Evolutionary conservation across 2,329 filamentous ascomycete genomes (phyloP).

Genomic region (Stemphylium lycopersici): DNA sequence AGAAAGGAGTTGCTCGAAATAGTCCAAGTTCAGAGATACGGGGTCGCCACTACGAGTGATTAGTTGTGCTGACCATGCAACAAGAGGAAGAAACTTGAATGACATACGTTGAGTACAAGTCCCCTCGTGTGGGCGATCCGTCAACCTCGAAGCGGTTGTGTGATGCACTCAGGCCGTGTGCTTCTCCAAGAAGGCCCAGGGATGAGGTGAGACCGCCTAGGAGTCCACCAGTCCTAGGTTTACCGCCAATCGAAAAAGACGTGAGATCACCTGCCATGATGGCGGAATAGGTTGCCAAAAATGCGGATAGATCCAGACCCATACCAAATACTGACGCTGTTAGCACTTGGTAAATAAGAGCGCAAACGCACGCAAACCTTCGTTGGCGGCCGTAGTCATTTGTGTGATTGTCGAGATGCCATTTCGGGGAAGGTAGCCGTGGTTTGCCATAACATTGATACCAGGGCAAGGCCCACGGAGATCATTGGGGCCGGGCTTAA

Average conservation of each 20-base stretch:
- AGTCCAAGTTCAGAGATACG: slow-evolving; percentile 3
- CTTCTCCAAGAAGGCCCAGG: slow-evolving; percentile 19
- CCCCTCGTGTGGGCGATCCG: slow-evolving; percentile 22
- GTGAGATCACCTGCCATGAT: slow-evolving; percentile 21
- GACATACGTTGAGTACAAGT: slow-evolving; percentile 8
- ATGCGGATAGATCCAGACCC: slow-evolving; percentile 22
- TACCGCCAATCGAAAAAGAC: slow-evolving; percentile 20
- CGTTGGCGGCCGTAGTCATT: slow-evolving; percentile 11
- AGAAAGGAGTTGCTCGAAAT: slow-evolving; percentile 8
- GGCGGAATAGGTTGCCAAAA: slow-evolving; percentile 21
- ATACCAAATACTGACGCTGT: slow-evolving; percentile 23
- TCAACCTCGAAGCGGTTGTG: slow-evolving; percentile 28
- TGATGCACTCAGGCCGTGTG: slow-evolving; percentile 21
- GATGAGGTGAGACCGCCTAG: slow-evolving; percentile 24
- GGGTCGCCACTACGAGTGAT: slow-evolving; percentile 3
- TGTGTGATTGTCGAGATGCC: slow-evolving; percentile 9
- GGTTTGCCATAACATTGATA: slow-evolving; percentile 12
- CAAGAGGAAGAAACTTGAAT: background rate
- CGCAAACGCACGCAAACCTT: slow-evolving; percentile 1
- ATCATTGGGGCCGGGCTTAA: slow-evolving; percentile 12
- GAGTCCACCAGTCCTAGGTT: slow-evolving; percentile 18
- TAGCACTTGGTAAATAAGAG: background rate
- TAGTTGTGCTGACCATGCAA: background rate
- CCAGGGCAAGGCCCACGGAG: slow-evolving; percentile 12
- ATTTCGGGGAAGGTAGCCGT: slow-evolving; percentile 8